phyloP scores from a whole-genome alignment of 495 filamentous ascomycete genomes.

The Hapsidospora chrysogenum region DNA sequence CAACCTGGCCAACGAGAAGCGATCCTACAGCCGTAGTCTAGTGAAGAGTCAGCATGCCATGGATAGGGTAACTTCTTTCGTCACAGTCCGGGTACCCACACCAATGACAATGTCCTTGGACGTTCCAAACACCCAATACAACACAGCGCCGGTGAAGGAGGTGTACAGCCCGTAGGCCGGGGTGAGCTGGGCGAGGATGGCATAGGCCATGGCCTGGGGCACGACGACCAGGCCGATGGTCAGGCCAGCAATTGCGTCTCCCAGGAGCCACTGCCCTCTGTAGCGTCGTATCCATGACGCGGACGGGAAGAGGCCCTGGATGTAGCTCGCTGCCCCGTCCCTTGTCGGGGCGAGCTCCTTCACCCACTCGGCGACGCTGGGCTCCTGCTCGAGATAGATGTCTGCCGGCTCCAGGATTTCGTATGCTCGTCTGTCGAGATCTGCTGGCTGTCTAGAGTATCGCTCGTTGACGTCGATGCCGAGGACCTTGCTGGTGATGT shows the following conservation, averaged over 20 bases:
- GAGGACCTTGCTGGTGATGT: background rate
- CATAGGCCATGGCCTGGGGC: conserved; percentile 38
- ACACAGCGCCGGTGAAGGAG: conserved; percentile 35
- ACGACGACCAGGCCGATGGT: conserved; percentile 24
- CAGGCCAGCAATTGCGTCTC: background rate
- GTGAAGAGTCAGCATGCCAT: background rate
- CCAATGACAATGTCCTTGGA: conserved; percentile 40
- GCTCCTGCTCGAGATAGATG: conserved; percentile 56
- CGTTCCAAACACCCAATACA: conserved; percentile 39
- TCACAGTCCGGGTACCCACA: conserved; percentile 16
- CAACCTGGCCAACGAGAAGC: conserved; percentile 6
- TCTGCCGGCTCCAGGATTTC: conserved; percentile 1
- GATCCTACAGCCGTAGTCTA: conserved; percentile 9
- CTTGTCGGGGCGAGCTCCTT: conserved; percentile 33
- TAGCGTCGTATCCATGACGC: conserved; percentile 1
- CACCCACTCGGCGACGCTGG: conserved; percentile 53
- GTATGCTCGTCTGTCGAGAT: background rate
- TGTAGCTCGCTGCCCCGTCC: conserved; percentile 32
- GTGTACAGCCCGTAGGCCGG: conserved; percentile 36
- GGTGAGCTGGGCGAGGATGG: conserved; percentile 25
- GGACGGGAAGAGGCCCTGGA: conserved; percentile 9
- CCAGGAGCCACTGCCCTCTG: background rate
- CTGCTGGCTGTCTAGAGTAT: background rate
- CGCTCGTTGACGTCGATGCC: background rate
- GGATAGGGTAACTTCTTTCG: background rate